Evolutionary conservation across 2,329 filamentous ascomycete species (phyloP).

Genomic region (Colletotrichum sp.): DNA sequence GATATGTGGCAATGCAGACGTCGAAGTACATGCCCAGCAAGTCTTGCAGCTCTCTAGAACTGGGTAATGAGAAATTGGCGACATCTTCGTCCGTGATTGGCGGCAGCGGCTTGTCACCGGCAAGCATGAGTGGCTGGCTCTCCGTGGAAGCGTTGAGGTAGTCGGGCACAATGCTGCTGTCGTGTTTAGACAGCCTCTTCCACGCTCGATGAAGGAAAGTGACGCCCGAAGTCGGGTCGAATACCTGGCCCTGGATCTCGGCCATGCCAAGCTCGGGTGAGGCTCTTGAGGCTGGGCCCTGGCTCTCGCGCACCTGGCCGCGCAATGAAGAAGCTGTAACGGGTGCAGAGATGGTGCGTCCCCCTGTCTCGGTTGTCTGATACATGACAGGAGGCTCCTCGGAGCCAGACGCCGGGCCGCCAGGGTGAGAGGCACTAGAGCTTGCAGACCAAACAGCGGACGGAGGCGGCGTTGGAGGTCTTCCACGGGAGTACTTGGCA

Average conservation of each 20-base stretch:
- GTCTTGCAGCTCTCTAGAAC: constrained; percentile 31
- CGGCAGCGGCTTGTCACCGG: constrained; percentile 54
- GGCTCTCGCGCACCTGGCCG: constrained; percentile 3
- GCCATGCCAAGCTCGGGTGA: constrained; percentile 33
- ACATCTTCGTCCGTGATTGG: constrained; percentile 29
- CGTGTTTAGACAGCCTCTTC: constrained; percentile 52
- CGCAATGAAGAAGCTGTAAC: neutral
- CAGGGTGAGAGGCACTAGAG: neutral
- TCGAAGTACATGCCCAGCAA: constrained; percentile 62
- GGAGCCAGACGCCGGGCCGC: neutral
- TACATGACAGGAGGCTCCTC: constrained; percentile 3
- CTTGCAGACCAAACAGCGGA: constrained; percentile 1
- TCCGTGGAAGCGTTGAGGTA: constrained; percentile 26
- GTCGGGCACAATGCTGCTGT: constrained; percentile 29
- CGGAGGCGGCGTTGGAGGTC: constrained; percentile 36
- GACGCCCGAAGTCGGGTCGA: constrained; percentile 59
- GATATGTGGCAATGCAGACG: constrained; percentile 63
- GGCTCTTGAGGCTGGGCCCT: constrained; percentile 22
- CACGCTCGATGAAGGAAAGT: constrained; percentile 60
- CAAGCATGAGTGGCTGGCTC: constrained; percentile 49
- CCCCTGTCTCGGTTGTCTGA: neutral
- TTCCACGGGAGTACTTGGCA: constrained; percentile 34
- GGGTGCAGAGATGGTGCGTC: neutral
- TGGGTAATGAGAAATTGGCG: constrained; percentile 38
- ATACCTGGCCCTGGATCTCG: constrained; percentile 55